Percentiles rank a stretch among this genome's conserved stretches.
These are phyloP conservation scores for Scytalidium lignicola DNA, from an alignment of 2,329 filamentous ascomycete genomes.

Conservation along the genomic window DNA sequence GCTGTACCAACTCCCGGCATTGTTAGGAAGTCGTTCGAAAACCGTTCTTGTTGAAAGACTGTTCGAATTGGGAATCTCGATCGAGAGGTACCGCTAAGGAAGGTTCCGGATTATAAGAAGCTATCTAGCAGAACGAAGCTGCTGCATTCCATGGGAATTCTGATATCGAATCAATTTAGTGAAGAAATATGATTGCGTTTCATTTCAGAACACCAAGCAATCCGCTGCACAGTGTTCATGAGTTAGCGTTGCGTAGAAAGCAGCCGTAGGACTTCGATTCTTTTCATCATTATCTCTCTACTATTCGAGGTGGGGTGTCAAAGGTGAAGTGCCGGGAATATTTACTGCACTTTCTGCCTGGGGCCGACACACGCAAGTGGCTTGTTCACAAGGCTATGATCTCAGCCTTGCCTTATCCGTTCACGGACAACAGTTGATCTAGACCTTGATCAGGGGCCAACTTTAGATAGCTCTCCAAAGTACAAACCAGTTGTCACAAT, in stretches of 20 bases:
- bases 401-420: background rate
- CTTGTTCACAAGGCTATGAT: background rate
- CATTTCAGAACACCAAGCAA: background rate
- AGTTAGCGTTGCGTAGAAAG: background rate
- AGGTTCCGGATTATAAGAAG: background rate
- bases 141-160: background rate
- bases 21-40: background rate
- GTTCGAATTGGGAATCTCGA: background rate
- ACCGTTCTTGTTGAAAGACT: background rate
- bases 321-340: background rate
- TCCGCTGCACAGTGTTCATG: background rate
- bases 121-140: background rate
- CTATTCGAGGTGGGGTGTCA: background rate
- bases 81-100: background rate
- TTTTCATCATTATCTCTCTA: background rate
- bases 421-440: background rate
- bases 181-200: background rate
- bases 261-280: background rate
- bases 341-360: background rate
- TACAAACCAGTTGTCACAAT: no score
- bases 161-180: background rate
- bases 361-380: background rate
- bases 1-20: background rate
- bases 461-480: no score
- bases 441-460: background rate